Evolutionary conservation across 2,329 filamentous ascomycete genomes (phyloP).

Genomic region (Ceratocystis ficicola): DNA sequence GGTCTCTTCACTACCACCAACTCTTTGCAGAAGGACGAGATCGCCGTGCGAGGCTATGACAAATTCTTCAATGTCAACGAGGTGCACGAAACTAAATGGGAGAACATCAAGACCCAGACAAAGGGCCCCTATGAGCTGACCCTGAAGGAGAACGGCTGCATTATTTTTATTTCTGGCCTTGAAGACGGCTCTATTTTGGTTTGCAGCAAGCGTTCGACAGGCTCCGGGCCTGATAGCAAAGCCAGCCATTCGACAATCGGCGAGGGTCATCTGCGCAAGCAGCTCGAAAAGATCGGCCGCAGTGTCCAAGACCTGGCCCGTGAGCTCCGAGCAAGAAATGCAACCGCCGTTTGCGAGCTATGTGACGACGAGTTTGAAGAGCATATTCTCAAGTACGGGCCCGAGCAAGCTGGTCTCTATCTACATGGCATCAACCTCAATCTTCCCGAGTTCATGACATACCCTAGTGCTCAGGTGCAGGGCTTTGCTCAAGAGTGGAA

Average conservation of each 20-base stretch:
- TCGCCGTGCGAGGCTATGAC: constrained; percentile 83
- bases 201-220: constrained; percentile 98
- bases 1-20: constrained; percentile 81
- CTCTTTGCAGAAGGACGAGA: constrained; percentile 52
- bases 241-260: constrained; percentile 76
- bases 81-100: constrained; percentile 70
- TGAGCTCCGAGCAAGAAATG: constrained; percentile 66
- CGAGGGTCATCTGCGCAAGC: constrained; percentile 67
- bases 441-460: constrained; percentile 79
- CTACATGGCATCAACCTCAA: constrained; percentile 95
- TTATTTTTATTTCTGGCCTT: constrained; percentile 89
- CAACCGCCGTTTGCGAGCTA: constrained; percentile 88
- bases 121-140: constrained; percentile 86
- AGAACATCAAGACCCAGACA: constrained; percentile 61
- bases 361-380: constrained; percentile 96
- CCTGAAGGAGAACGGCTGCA: constrained; percentile 98
- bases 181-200: constrained; percentile 82
- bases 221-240: constrained; percentile 55
- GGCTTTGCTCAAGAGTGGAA: constrained; percentile 86
- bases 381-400: constrained; percentile 81
- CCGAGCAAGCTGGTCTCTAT: constrained; percentile 77
- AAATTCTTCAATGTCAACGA: constrained; percentile 97
- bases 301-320: constrained; percentile 65
- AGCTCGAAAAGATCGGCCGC: constrained; percentile 66
- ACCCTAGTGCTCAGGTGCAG: constrained; percentile 71